Base-by-base conservation (phyloP, 192 early-diverging fungal species). In the Backusella mclennaniae region DNA sequence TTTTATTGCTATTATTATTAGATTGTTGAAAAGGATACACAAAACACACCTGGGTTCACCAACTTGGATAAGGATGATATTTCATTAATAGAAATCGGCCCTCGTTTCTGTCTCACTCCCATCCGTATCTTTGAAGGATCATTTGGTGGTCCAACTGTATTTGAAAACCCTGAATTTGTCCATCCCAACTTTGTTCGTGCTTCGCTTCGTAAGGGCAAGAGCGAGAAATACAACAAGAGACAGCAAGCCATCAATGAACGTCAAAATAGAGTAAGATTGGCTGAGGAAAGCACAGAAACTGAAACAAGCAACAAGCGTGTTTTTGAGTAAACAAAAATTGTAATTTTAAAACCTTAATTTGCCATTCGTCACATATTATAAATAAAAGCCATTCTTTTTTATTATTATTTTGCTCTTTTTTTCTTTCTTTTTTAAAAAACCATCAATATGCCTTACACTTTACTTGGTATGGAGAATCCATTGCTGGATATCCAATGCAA, bases 391-490 rank as follows among this genome's bases (percentile, higher is more conserved):
- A 63, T 63, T 63, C 29, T 29, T 53, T 56, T 21, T 26, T 63
- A 56, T 56, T 56, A 8, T 56, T 56, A 23, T 63, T 26, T 29
- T 29, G 23, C 4, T 3, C 21, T 59, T 7, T 23, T 26, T 59
- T 26, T 26, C 53, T 59, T 59, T 26, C 21, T 23, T 56, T 12
- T 21, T 56, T 56, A 56, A 23, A 12, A 41, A 59, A 3, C 29
- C 2, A 19, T 26, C 23, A 59, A 7, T 8, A 79, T 79, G 78
- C 7, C 74, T 39, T 83, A 78, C 72, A 67, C 39, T 38, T 84
- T 99, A 77, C 89, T 98, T 78, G 96, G 93, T 76, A 93, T 98
- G 87, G 97, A 93, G 82, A 99, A 99, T 90, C 98, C 98, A 42
- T 88, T 99, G 76, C 92, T 99, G 76, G 98, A 99, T 88, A 99